Conservation (phyloP, 2,329 filamentous ascomycete species). For the Aspergillus sp. region DNA sequence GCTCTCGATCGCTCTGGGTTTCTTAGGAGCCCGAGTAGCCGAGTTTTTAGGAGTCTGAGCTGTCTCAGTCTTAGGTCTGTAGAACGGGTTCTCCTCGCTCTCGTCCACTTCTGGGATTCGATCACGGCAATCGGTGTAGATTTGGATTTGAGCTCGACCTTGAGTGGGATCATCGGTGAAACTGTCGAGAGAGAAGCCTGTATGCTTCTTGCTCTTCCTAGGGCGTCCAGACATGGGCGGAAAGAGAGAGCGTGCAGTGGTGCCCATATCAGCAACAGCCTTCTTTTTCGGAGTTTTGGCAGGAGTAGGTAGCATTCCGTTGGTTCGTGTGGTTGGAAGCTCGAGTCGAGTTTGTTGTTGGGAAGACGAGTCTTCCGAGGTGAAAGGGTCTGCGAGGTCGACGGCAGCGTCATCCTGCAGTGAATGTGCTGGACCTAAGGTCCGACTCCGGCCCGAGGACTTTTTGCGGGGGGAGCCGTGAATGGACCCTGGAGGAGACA, state of each 20-base stretch:
- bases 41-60: slow-evolving; percentile 15
- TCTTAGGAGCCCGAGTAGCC: slow-evolving; percentile 25
- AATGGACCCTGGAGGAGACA: slow-evolving; percentile 24
- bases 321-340: slow-evolving; percentile 23
- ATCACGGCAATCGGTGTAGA: slow-evolving; percentile 58
- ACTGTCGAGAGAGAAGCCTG: slow-evolving; percentile 39
- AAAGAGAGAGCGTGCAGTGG: slow-evolving; percentile 48
- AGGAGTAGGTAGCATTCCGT: slow-evolving; percentile 51
- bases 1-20: slow-evolving; percentile 26
- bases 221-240: slow-evolving; percentile 41
- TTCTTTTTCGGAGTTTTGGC: slow-evolving; percentile 55
- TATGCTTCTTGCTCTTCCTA: slow-evolving; percentile 40
- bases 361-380: slow-evolving; percentile 14
- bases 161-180: slow-evolving; percentile 27
- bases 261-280: slow-evolving; percentile 35
- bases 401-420: slow-evolving; percentile 4
- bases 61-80: slow-evolving; percentile 25
- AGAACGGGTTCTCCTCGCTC: slow-evolving; percentile 50
- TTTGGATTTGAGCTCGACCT: slow-evolving; percentile 40
- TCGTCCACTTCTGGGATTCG: slow-evolving; percentile 48
- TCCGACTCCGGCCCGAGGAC: slow-evolving; percentile 8
- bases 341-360: slow-evolving; percentile 15
- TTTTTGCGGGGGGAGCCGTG: slow-evolving; percentile 22
- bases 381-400: slow-evolving; percentile 15
- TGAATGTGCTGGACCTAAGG: slow-evolving; percentile 11